Evolutionary conservation across 169 alveolate genomes (phyloP), one percentile per base, ranked within the genome.

Genomic region (Plasmodium ovale): DNA sequence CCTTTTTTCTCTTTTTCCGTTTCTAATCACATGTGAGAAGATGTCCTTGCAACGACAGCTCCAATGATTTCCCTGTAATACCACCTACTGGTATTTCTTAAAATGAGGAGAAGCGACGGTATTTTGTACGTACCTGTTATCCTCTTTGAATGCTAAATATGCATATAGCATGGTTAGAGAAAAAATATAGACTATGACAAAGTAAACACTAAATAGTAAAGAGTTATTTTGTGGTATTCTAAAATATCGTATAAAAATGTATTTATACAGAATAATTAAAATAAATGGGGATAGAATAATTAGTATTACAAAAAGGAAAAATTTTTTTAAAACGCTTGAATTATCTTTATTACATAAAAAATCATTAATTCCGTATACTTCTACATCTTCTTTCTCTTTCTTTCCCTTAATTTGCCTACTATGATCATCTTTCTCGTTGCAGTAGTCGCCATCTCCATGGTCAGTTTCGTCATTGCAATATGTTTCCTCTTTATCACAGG

Each of bases 241-340:
- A 33, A 74, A 74, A 39, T 25, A 72, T 27, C 19, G 10, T 25
- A 27, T 62, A 47, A 74, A 47, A 1, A 74, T 5, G 59, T 74
- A 74, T 31, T 62, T 74, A 56, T 74, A 74, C 25, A 74, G n/a
- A 12, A 29, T 39, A 25, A 74, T 60, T 62, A 74, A 74, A 60
- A 74, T 64, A 42, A 62, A 27, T 16, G 88, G 88, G 4, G 88
- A 60, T 35, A 74, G 47, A 27, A 74, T 74, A 74, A 74, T 60
- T 74, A 74, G 62, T 62, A 74, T 47, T n/a, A 62, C 88, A 74
- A 74, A 74, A 10, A 74, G 1, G 19, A 74, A 60, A 74, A 74
- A 74, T 29, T 59, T 74, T 62, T 23, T 74, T 49, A 74, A 37
- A 33, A 74, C 88, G 3, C 42, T 33, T 9, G 74, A 74, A 65